Evolutionary conservation across 139 green algal species (phyloP), one percentile per base, ranked within the genome.

Genomic region (Gonium pectorale): DNA sequence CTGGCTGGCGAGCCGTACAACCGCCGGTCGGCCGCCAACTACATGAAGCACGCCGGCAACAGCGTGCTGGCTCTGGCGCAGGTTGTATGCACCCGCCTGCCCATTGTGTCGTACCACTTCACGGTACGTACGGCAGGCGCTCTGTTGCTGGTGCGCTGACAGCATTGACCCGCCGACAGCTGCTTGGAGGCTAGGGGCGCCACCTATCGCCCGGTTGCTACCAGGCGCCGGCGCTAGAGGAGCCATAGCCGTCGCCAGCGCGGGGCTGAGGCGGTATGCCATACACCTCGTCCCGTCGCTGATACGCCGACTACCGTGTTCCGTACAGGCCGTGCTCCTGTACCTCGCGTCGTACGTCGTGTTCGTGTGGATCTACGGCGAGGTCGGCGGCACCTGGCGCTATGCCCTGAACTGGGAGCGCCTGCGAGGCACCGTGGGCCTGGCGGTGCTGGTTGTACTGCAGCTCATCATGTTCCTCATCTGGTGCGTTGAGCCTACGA

Each of bases 51-150:
- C 46, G 67, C 67, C 0, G 81, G 38, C 41, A 91, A 93, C 64
- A 70, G 77, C 22, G 74, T 54, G 0, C 24, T 91, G 41, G 85
- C 86, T 49, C 40, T 87, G 15, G 27, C 81, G 46, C 86, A 93
- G 60, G 72, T 90, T 13, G 27, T 83, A 35, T 46, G 84, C 1
- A 90, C 89, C 1, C 84, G 88, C 3, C 81, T 83, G 41, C 85
- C 85, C 21, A 77, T 93, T 6, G 81, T 88, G 15, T 91, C 87
- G 9, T 89, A 89, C 37, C 89, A 93, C 35, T 89, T 89, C 56
- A 84, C 86, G 87, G 89, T 91, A 41, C 31, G 60, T 19, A 68
- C 60, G 60, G 60, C 49, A 56, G 17, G 17, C 49, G 49, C 13
- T 56, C n/a, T n/a, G 49, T 26, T 56, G 49, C 17, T 26, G 13